Base-by-base conservation (phyloP, 1,284 basidiomycete species). In the Ceratobasidium sp. region DNA sequence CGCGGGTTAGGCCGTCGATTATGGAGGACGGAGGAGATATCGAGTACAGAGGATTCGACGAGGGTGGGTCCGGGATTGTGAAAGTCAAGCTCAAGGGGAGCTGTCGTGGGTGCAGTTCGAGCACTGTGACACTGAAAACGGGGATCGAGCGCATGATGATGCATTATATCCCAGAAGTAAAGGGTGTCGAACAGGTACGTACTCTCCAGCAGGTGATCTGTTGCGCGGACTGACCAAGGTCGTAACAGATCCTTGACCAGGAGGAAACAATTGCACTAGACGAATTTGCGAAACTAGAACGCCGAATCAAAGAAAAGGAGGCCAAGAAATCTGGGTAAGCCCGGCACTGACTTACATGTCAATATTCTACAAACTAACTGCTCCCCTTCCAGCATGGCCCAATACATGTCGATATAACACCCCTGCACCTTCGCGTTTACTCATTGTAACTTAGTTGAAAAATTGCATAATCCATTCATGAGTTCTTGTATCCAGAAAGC, bases 81-180 rank as follows among this genome's bases (percentile, higher is more conserved):
- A 82, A 88, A 79, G 87, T 99, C 47, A 98, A 93, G 82, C 84
- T 99, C 75, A 99, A 98, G 84, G 97, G 97, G 26, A 96, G 94
- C 79, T 99, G 97, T 83, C 85, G 97, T 78, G 97, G 98, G 7
- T 99, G 97, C 82, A 90, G 90, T 76, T 95, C 92, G 44, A 95
- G 92, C 78, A 91, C 94, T 13, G 96, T 99, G 32, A 99, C 97
- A 18, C 85, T 99, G 75, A 99, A 98, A 86, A 90, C 88, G 76
- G 96, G 96, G 2, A 97, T 98, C 71, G 98, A 99, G 84, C 87
- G 97, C 75, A 99, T 99, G 98, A 84, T 99, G 78, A 97, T 95
- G 94, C 97, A 99, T 82, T 99, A 98, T 79, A 94, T 99, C 71
- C 97, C 97, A 6, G 96, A 99, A 82, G 97, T 99, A 41, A 92